A percentile compares a stretch with the other conserved stretches of the same genome.
Conservation (phyloP, 2,329 filamentous ascomycete genomes). For the Didymella segeticola region DNA sequence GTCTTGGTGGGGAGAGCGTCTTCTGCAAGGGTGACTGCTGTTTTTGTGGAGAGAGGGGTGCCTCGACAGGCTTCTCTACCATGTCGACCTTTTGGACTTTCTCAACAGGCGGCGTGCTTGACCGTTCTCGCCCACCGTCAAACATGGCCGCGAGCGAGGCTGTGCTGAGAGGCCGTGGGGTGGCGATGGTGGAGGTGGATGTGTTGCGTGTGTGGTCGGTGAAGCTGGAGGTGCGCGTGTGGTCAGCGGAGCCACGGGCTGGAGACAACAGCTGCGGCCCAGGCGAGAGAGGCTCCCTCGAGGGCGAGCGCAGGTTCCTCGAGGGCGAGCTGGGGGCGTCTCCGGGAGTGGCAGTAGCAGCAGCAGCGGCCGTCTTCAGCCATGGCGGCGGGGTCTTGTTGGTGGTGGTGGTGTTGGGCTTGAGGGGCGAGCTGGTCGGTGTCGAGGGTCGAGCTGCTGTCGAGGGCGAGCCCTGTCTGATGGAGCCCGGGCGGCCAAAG, state of each 20-base stretch:
- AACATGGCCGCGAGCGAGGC: slow-evolving; percentile 48
- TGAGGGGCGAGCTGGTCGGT: slow-evolving; percentile 51
- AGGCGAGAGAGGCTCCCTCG: slow-evolving; percentile 33
- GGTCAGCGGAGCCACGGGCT: slow-evolving; percentile 3
- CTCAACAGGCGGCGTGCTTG: slow-evolving; percentile 17
- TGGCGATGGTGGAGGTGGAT: slow-evolving; percentile 26
- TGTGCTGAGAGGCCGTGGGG: slow-evolving; percentile 35
- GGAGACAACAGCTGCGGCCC: slow-evolving; percentile 23
- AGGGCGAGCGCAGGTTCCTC: slow-evolving; percentile 24
- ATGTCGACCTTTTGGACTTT: too few relatives aligned
- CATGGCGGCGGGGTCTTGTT: slow-evolving; percentile 48
- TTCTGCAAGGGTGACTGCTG: neutral
- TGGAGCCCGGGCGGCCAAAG: slow-evolving; percentile 53
- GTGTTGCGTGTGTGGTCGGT: slow-evolving; percentile 18
- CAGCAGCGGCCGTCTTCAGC: slow-evolving; percentile 43
- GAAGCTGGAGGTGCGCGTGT: slow-evolving; percentile 14
- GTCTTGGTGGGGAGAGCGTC: neutral
- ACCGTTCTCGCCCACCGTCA: slow-evolving; percentile 44
- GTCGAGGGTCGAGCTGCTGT: slow-evolving; percentile 50
- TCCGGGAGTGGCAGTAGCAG: slow-evolving; percentile 34
- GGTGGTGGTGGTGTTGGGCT: slow-evolving; percentile 43
- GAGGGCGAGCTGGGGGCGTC: slow-evolving; percentile 42
- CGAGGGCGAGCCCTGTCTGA: slow-evolving; percentile 47
- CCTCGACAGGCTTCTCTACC: too few relatives aligned
- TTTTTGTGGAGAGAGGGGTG: slow-evolving; percentile 30